Evolutionary conservation across 305 asterid genomes (phyloP), one percentile per base, ranked within the genome.

Genomic region (Fraxinus xanthoxyloides): DNA sequence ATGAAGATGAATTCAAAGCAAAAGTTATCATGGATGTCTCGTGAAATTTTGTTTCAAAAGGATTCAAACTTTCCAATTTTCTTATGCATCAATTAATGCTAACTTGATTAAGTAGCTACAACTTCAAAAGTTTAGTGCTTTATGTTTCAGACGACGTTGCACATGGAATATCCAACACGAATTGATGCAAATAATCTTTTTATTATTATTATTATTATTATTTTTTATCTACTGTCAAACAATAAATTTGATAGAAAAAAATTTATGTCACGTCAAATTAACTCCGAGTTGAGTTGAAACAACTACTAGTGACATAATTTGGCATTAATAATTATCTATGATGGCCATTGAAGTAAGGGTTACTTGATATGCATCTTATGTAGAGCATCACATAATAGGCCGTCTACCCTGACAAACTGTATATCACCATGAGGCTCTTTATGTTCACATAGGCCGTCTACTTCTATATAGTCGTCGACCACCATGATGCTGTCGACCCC

Each of bases 71-170:
- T 26, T 82, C 82, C 79, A 74, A 67, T 72, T 86, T 75, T 79
- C 79, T 63, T 84, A 61, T 54, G 80, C 28, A 78, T 84, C 83
- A 85, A 81, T 80, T 82, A 80, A 85, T 82, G 87, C 76, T 48
- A 83, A 78, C 78, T 75, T 82, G 80, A 54, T 78, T 79, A 67
- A 76, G 81, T 87, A 74, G 84, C 75, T 84, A 83, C 80, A 87
- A 74, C 80, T 75, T 76, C 59, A 76, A 67, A 65, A 77, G 46
- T 12, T 46, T 6, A 21, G 13, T 59, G 30, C 69, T 59, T 59
- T 21, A 21, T 21, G 30, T 21, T 59, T 59, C 8, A 21, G 30
- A 51, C 1, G 30, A 6, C 30, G 26, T n/a, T 56, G 30, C 28
- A 56, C 67, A n/a, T 56, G 10, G 67, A 56, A 56, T 56, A 56